Evolutionary conservation across 116 monocot genomes (phyloP).

Genomic region (Trichopus zeylanicus): DNA sequence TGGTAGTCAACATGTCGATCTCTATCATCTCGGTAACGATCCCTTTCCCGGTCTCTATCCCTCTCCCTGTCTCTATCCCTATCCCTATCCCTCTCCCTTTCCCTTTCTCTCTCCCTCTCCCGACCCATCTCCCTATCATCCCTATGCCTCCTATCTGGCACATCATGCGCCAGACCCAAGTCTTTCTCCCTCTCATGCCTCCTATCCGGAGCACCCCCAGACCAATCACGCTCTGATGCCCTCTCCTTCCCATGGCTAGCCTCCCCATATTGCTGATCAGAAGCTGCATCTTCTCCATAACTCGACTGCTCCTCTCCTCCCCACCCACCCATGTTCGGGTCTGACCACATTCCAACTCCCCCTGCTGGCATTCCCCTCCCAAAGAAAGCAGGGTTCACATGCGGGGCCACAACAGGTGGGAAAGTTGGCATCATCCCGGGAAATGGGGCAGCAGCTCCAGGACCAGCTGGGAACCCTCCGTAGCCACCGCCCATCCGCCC

Average conservation of each 20-base stretch:
- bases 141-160: conserved; percentile 42
- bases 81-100: conserved; percentile 41
- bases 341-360: conserved; percentile 86
- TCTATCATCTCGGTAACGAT: conserved; percentile 33
- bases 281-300: conserved; percentile 89
- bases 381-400: conserved; percentile 95
- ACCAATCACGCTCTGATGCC: conserved; percentile 42
- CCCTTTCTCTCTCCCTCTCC: conserved; percentile 32
- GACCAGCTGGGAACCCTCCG: conserved; percentile 71
- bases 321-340: conserved; percentile 71
- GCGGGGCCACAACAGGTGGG: conserved; percentile 82
- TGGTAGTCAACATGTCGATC: conserved; percentile 24
- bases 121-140: conserved; percentile 47
- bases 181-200: conserved; percentile 75
- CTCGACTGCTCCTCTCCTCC: conserved; percentile 81
- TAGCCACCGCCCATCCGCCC: conserved; percentile 75
- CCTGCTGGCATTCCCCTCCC: conserved; percentile 68
- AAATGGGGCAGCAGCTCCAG: conserved; percentile 45
- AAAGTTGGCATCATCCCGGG: conserved; percentile 80
- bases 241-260: conserved; percentile 70
- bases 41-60: conserved; percentile 52
- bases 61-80: conserved; percentile 54
- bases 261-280: conserved; percentile 85
- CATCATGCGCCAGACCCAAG: conserved; percentile 33
- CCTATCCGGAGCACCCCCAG: conserved; percentile 41